phyloP scores from a whole-genome alignment of 1,139 yeast genomes.

The Yamadazyma conglobata region DNA sequence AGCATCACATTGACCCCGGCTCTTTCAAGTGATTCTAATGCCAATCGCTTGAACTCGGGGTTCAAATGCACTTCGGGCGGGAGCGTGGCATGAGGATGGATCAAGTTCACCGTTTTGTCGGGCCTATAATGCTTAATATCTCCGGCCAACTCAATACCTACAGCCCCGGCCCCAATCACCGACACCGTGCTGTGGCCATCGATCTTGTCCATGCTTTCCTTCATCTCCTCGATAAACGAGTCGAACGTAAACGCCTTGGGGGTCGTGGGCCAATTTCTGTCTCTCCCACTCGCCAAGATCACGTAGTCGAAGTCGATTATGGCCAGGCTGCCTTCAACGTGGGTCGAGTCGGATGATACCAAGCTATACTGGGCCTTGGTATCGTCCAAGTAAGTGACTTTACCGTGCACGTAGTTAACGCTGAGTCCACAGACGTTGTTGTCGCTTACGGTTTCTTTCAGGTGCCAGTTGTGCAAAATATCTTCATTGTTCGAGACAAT shows the following conservation, averaged over 20 bases:
- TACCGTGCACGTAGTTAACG: constrained; percentile 40
- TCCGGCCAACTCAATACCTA: constrained; percentile 49
- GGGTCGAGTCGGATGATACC: constrained; percentile 6
- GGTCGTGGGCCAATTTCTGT: constrained; percentile 53
- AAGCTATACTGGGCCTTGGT: constrained; percentile 21
- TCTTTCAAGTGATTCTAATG: constrained; percentile 23
- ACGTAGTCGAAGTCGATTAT: constrained; percentile 45
- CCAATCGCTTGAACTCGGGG: constrained; percentile 26
- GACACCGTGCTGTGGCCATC: constrained; percentile 23
- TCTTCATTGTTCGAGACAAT: constrained; percentile 22
- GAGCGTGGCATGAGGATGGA: constrained; percentile 37
- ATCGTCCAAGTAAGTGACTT: constrained; percentile 28
- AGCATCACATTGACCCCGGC: constrained; percentile 20
- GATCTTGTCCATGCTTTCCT: constrained; percentile 22
- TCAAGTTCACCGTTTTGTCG: constrained; percentile 30
- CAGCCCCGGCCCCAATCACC: constrained; percentile 50
- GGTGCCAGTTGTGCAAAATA: constrained; percentile 14
- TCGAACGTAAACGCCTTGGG: constrained; percentile 36
- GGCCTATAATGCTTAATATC: constrained; percentile 38
- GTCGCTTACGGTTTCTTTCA: constrained; percentile 11
- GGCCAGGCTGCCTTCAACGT: constrained; percentile 14
- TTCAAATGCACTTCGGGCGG: constrained; percentile 45
- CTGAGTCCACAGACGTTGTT: constrained; percentile 14
- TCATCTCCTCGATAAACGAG: constrained; percentile 33
- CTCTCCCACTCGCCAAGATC: constrained; percentile 49